Base-by-base conservation (phyloP, 2,329 filamentous ascomycete genomes). In the Phyllosticta ampelicida region DNA sequence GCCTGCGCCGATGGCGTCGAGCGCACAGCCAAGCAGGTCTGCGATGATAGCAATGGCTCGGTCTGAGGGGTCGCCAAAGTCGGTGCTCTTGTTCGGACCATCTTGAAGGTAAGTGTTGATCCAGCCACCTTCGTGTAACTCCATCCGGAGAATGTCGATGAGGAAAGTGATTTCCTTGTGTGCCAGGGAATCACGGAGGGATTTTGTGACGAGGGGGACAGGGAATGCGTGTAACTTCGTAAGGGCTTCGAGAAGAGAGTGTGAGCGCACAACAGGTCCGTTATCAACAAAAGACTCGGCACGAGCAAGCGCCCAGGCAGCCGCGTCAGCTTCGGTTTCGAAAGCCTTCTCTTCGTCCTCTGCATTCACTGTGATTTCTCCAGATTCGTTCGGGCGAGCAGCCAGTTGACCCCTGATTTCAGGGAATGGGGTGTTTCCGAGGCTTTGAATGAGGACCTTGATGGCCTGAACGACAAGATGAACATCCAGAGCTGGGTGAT, bases 61-160 rank as follows among this genome's bases (percentile, higher is more conserved):
- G 65, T 90, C 84, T 19, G 85, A 82, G 0, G 83, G 81, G 3
- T 77, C 74, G 8, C 78, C 76, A 21, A 75, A 71, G 13, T 71
- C 60, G 9, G 66, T 65, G 1, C 26, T 29, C 3, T 59, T 55
- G 28, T 77, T 73, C 55, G 75, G 71, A 16, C 79, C 78, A 10
- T 74, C 71, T 64, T 87, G 86, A 44, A 87, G 73, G 69, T 90
- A 90, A 20, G 82, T 78, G 18, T 83, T 81, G 0, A 86, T 89
- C 88, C 88, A 92, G 29, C 85, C 85, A 59, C 87, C 87, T 62
- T 84, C 82, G 55, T 85, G 82, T 51, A 92, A 78, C 72, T 91
- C 86, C 62, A 86, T 78, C 58, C 87, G 83, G 28, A 92, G 77
- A 5, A 90, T 77, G 63, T 86, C 81, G 64, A 91, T 85, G 56